Conservation (phyloP, 1,139 yeast genomes). For the Taiozyma sp. region DNA sequence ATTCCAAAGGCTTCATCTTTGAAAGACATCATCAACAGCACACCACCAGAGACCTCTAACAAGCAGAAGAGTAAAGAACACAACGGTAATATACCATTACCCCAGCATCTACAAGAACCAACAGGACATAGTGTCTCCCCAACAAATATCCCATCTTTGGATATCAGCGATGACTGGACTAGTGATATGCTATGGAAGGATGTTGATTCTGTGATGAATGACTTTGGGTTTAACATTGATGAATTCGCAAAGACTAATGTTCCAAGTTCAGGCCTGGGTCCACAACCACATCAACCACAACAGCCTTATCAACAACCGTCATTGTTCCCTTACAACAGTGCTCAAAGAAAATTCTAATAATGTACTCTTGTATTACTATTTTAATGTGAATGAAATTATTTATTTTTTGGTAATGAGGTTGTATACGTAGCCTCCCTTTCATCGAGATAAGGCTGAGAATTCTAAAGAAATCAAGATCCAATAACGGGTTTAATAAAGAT, state of each 20-base stretch:
- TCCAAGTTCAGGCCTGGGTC: neutral
- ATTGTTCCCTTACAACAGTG: neutral
- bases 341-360: neutral
- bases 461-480: neutral
- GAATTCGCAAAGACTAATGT: conserved; percentile 21
- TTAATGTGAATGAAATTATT: neutral
- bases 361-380: neutral
- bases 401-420: neutral
- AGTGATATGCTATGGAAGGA: conserved; percentile 83
- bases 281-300: neutral
- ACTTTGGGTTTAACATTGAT: conserved; percentile 77
- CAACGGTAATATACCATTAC: neutral
- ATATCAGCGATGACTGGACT: conserved; percentile 42
- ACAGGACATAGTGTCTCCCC: conserved; percentile 14
- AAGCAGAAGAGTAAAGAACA: neutral
- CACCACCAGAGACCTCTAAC: conserved; percentile 17
- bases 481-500: neutral
- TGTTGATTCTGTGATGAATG: conserved; percentile 88
- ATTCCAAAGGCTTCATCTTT: conserved; percentile 15
- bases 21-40: conserved; percentile 20
- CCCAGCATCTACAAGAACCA: neutral
- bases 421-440: neutral
- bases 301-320: neutral
- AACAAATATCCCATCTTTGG: conserved; percentile 21
- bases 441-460: neutral